Conservation (phyloP, 164 flowering plant species). For the Sextonia rubra region DNA sequence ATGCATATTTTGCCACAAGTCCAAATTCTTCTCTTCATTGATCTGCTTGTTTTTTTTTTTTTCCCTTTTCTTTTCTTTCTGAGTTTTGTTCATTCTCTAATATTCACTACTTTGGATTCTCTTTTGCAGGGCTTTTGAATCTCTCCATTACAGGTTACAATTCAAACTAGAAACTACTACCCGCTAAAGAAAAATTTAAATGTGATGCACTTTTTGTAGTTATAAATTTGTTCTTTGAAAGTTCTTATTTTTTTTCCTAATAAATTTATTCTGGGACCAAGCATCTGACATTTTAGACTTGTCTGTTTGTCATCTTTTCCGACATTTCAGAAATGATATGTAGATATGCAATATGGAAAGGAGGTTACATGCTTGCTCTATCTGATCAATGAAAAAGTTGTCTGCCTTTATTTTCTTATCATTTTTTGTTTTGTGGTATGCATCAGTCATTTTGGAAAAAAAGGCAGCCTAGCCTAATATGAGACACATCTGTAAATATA, state of each 20-base stretch:
- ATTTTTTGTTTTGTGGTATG: neutral
- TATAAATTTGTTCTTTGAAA: neutral
- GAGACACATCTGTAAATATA: neutral
- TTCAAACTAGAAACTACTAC: neutral
- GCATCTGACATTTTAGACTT: no score
- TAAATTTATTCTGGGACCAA: no score
- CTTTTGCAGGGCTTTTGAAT: conserved; percentile 69
- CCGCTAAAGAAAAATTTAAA: neutral
- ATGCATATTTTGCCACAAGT: neutral
- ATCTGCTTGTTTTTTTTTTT: neutral
- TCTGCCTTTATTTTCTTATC: neutral
- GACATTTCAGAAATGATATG: no score
- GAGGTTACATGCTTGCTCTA: neutral
- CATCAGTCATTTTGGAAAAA: neutral
- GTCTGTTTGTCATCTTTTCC: no score
- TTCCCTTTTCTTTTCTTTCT: no score
- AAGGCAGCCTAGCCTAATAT: neutral
- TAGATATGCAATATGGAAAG: no score
- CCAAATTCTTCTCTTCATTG: neutral
- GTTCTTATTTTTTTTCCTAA: no score
- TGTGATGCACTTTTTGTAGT: neutral
- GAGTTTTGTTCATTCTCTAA: neutral
- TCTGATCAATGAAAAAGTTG: neutral
- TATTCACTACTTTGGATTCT: conserved; percentile 10
- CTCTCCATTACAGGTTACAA: conserved; percentile 78